phyloP scores from a whole-genome alignment of 2,329 filamentous ascomycete genomes.

The Aureobasidium uvarum region DNA sequence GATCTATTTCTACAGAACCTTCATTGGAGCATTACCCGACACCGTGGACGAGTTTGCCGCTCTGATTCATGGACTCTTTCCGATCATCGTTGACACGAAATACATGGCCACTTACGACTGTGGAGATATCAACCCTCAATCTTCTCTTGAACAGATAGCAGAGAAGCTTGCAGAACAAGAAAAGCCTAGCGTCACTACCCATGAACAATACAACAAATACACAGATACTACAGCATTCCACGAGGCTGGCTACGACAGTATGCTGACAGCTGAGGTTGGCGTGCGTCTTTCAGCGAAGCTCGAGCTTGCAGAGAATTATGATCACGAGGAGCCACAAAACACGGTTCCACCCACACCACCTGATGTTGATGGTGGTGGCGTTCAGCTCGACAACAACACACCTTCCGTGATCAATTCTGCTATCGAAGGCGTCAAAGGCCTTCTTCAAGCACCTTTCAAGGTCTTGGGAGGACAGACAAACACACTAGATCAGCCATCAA shows the following conservation, averaged over 20 bases:
- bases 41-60: conserved; percentile 54
- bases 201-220: conserved; percentile 45
- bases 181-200: conserved; percentile 45
- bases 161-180: conserved; percentile 43
- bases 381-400: conserved; percentile 24
- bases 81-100: conserved; percentile 61
- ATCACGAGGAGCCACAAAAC: conserved; percentile 29
- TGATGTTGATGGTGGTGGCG: conserved; percentile 29
- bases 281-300: conserved; percentile 56
- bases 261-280: conserved; percentile 59
- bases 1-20: conserved; percentile 62
- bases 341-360: conserved; percentile 18
- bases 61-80: conserved; percentile 55
- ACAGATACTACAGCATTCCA: conserved; percentile 47
- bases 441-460: conserved; percentile 13
- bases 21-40: conserved; percentile 58
- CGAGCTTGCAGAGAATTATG: conserved; percentile 42
- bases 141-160: conserved; percentile 51
- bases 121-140: conserved; percentile 52
- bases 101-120: conserved; percentile 60
- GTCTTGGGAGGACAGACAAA: conserved; percentile 4
- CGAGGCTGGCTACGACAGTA: conserved; percentile 64
- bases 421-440: conserved; percentile 16
- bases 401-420: conserved; percentile 5
- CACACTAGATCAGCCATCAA: not conserved